Base-by-base conservation (phyloP, 345 rosid genomes). In the Aquilaria yunnanensis region DNA sequence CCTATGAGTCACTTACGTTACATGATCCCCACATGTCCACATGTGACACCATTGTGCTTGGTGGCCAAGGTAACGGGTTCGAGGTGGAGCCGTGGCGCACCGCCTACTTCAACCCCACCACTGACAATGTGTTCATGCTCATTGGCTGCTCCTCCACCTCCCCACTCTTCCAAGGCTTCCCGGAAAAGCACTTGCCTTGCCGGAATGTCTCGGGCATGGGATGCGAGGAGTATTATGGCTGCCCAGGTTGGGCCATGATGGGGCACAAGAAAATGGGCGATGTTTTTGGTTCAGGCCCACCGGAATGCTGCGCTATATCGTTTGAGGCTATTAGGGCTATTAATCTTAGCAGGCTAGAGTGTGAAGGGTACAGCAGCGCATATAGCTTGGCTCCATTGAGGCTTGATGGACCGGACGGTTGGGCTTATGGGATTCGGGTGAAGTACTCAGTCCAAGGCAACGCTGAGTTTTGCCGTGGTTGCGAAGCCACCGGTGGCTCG, bases 191-290 rank as follows among this genome's bases (percentile, higher is more conserved):
- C 65, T 29, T 90, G 52, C 95, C 99, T 0, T 94, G 96, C 56
- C 78, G 83, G 53, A 94, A 94, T 33, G 87, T 94, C 30, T 90
- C 97, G 1, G 96, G 95, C 0, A 90, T 88, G 96, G 90, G 99
- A 16, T 94, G 95, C 14, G 95, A 88, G 72, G 95, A 88, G 37
- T 90, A 90, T 70, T 83, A 80, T 43, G 76, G 68, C 2, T 94
- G 97, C 61, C 90, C 89, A 1, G 90, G 83, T 0, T 93, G 98
- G 98, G 73, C 48, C 23, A 51, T 80, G 48, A 65, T 80, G 6
- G 91, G 90, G 16, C 77, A 68, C 3, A 69, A 75, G 63, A 56
- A 56, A 11, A 57, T 61, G 9, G 75, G 80, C 54, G 0, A 45
- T 2, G 69, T 46, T 32, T 77, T 59, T 7, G 77, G 85, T n/a